phyloP scores from a whole-genome alignment of 768 basidiomycete species.

The Brasilioporus rufonigricans region DNA sequence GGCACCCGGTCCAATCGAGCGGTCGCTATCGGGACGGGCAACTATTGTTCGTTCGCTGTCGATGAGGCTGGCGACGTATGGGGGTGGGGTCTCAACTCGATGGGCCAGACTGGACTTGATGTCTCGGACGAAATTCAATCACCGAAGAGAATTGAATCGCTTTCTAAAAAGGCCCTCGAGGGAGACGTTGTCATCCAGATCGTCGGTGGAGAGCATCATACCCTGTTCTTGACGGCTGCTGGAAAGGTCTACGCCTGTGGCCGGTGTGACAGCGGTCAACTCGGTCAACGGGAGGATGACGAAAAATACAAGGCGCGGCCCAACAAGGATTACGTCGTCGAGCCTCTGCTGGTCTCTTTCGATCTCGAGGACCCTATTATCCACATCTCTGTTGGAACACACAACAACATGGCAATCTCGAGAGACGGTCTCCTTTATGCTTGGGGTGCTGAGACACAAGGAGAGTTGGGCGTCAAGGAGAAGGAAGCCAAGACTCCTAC shows the following conservation, averaged over 20 bases:
- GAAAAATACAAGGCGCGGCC: slow-evolving; percentile 55
- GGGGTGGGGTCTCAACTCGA: slow-evolving; percentile 96
- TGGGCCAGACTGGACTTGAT: slow-evolving; percentile 75
- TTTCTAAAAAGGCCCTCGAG: slow-evolving; percentile 59
- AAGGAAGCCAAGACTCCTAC: slow-evolving; percentile 63
- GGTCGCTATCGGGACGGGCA: slow-evolving; percentile 74
- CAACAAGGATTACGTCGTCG: slow-evolving; percentile 57
- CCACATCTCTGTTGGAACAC: slow-evolving; percentile 64
- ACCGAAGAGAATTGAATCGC: slow-evolving; percentile 61
- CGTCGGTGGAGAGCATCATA: slow-evolving; percentile 83
- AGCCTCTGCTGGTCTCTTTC: slow-evolving; percentile 66
- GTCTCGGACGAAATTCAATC: slow-evolving; percentile 51
- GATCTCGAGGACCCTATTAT: slow-evolving; percentile 62
- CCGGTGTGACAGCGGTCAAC: slow-evolving; percentile 77
- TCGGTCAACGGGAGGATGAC: slow-evolving; percentile 73
- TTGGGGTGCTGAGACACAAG: slow-evolving; percentile 79
- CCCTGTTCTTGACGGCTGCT: slow-evolving; percentile 79
- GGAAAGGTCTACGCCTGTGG: slow-evolving; percentile 89
- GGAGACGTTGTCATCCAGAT: slow-evolving; percentile 71
- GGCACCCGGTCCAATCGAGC: slow-evolving; percentile 62
- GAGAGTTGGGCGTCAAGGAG: slow-evolving; percentile 67
- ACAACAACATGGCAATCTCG: slow-evolving; percentile 73
- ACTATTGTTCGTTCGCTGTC: slow-evolving; percentile 88
- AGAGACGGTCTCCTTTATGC: slow-evolving; percentile 64
- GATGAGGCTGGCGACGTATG: slow-evolving; percentile 80